These are phyloP conservation scores for Cadophora sp. DNA, from an alignment of 2,329 filamentous ascomycete species.

Conservation along the genomic window DNA sequence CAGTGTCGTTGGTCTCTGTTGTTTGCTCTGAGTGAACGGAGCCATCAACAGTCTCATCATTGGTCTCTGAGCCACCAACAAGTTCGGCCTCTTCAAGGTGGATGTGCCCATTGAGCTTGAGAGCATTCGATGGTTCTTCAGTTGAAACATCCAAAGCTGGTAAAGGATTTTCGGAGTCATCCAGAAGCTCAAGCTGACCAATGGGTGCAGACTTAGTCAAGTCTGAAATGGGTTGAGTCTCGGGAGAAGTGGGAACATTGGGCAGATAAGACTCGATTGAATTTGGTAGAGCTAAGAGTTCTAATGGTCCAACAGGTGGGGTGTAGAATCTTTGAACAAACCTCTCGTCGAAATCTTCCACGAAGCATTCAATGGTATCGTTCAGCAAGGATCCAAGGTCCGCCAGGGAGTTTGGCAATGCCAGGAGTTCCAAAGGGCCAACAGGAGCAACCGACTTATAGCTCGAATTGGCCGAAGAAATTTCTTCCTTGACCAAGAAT, in stretches of 20 bases:
- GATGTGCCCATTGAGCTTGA: conserved; percentile 18
- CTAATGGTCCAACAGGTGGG: conserved; percentile 23
- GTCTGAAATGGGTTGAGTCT: neutral
- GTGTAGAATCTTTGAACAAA: conserved; percentile 17
- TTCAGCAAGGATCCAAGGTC: conserved; percentile 4
- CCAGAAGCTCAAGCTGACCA: neutral
- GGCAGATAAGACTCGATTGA: conserved; percentile 16
- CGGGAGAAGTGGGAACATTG: neutral
- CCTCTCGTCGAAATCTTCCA: conserved; percentile 13
- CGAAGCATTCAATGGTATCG: conserved; percentile 9
- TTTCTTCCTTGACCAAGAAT: neutral
- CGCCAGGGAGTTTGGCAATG: conserved; percentile 57
- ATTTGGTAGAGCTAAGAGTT: conserved; percentile 29
- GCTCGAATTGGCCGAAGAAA: neutral
- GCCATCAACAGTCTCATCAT: conserved; percentile 29
- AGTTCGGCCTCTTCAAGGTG: conserved; percentile 22
- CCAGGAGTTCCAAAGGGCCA: conserved; percentile 52
- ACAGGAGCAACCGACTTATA: conserved; percentile 30
- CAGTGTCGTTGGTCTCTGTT: conserved; percentile 19
- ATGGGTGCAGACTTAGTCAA: neutral
- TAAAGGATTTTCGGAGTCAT: neutral
- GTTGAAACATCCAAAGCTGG: conserved; percentile 9
- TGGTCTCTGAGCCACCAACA: conserved; percentile 31
- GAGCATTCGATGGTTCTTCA: conserved; percentile 12
- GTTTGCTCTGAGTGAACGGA: conserved; percentile 33